These are phyloP conservation scores for Camelina neglecta DNA, from an alignment of 345 rosid species.

Conservation along the genomic window DNA sequence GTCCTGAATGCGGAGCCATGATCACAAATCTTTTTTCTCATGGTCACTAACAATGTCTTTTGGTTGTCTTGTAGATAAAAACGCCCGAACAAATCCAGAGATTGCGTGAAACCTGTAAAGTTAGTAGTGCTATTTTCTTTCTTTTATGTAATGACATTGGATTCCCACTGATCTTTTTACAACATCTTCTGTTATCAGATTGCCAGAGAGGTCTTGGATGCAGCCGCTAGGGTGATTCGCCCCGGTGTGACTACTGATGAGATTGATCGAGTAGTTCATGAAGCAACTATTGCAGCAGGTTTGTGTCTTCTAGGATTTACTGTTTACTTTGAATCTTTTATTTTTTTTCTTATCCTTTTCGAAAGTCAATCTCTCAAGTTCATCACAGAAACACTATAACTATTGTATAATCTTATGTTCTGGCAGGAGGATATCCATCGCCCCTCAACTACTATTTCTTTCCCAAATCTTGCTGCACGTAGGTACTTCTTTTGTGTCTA, in stretches of 20 bases:
- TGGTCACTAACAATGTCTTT: constrained; percentile 23
- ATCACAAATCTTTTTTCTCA: constrained; percentile 7
- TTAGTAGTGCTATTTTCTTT: constrained; percentile 55
- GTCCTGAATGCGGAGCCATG: constrained; percentile 8
- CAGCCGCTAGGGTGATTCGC: constrained; percentile 72
- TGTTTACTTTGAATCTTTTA: not conserved
- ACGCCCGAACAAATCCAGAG: constrained; percentile 78
- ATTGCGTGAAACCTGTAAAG: constrained; percentile 91
- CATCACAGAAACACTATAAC: constrained; percentile 4
- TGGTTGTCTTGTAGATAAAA: constrained; percentile 67
- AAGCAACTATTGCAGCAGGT: constrained; percentile 89
- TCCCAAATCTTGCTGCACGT: constrained; percentile 99
- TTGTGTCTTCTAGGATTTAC: constrained; percentile 17
- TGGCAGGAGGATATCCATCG: constrained; percentile 95
- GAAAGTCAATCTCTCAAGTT: not conserved
- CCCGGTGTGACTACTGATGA: constrained; percentile 97
- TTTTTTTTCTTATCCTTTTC: not conserved
- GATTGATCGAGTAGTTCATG: constrained; percentile 92
- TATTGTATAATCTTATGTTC: not conserved
- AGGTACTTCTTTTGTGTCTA: constrained; percentile 59
- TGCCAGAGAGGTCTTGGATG: constrained; percentile 92
- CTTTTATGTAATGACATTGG: not conserved
- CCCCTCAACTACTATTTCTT: constrained; percentile 94
- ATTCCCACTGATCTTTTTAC: not conserved
- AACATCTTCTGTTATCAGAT: constrained; percentile 50